These are phyloP conservation scores for Phycomyces nitens DNA, from an alignment of 192 early-diverging fungal genomes.

Conservation along the genomic window DNA sequence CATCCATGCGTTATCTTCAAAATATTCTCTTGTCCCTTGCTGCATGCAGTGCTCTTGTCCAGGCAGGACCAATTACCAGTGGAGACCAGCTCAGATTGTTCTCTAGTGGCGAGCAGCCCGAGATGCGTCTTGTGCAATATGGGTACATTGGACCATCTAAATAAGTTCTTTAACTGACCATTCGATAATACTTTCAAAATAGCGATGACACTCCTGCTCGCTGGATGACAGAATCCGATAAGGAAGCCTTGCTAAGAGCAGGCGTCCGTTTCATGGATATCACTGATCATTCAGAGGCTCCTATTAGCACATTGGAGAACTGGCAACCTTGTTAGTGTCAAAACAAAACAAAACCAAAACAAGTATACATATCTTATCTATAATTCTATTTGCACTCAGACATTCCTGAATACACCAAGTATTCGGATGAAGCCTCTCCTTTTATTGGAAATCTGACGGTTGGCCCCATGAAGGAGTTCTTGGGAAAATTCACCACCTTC, in stretches of 20 bases:
- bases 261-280: conserved; percentile 83
- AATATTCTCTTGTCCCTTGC: conserved; percentile 9
- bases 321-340: conserved; percentile 11
- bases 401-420: conserved; percentile 53
- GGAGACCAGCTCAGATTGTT: conserved; percentile 18
- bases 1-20: background rate
- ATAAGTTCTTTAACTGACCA: no score
- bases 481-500: conserved; percentile 80
- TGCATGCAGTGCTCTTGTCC: conserved; percentile 2
- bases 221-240: conserved; percentile 60
- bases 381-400: conserved; percentile 12
- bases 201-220: conserved; percentile 48
- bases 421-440: conserved; percentile 55
- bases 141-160: conserved; percentile 14
- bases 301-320: background rate
- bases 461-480: conserved; percentile 59
- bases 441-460: conserved; percentile 64
- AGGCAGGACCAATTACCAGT: conserved; percentile 5
- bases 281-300: conserved; percentile 62
- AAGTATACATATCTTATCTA: no score
- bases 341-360: background rate
- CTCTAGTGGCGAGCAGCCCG: conserved; percentile 11
- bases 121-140: conserved; percentile 51
- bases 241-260: conserved; percentile 61
- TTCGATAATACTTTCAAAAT: background rate